These are phyloP conservation scores for Euryodendron excelsum DNA, from an alignment of 148 eudicot genomes.

Conservation along the genomic window DNA sequence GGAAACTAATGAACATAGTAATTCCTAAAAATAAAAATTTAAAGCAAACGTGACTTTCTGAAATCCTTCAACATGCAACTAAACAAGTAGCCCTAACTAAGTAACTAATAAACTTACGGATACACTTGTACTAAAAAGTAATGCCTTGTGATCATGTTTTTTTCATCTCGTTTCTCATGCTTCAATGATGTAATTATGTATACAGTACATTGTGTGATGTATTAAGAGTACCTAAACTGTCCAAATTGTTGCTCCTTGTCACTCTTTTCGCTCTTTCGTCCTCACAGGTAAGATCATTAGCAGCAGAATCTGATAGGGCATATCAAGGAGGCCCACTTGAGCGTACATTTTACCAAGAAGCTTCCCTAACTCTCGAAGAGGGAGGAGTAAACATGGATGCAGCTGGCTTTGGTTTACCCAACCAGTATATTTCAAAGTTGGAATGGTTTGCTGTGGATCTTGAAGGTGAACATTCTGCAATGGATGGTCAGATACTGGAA, in stretches of 20 bases:
- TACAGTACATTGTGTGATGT: neutral
- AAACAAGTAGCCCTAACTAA: too few relatives aligned
- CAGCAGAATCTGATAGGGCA: slow-evolving; percentile 95
- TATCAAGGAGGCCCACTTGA: slow-evolving; percentile 86
- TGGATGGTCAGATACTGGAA: slow-evolving; percentile 95
- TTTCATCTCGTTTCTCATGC: neutral
- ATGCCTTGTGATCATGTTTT: too few relatives aligned
- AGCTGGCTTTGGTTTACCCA: slow-evolving; percentile 49
- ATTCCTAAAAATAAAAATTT: too few relatives aligned
- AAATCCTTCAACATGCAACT: too few relatives aligned
- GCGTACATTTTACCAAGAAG: slow-evolving; percentile 63
- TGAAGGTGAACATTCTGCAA: slow-evolving; percentile 99
- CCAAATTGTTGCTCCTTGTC: neutral
- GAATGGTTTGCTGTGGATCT: slow-evolving; percentile 99
- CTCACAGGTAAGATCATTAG: slow-evolving; percentile 81
- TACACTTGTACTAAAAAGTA: too few relatives aligned
- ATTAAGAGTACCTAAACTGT: neutral
- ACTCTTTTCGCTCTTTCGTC: slow-evolving; percentile 7
- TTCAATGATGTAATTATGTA: neutral
- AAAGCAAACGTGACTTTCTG: too few relatives aligned
- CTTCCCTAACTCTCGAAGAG: slow-evolving; percentile 42
- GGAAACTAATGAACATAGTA: too few relatives aligned
- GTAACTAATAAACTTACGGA: too few relatives aligned
- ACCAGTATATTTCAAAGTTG: slow-evolving; percentile 60
- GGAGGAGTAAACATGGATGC: slow-evolving; percentile 44